Evolutionary conservation across 768 basidiomycete species (phyloP), one percentile per base, ranked within the genome.

Genomic region (Kwoniella dendrophila): DNA sequence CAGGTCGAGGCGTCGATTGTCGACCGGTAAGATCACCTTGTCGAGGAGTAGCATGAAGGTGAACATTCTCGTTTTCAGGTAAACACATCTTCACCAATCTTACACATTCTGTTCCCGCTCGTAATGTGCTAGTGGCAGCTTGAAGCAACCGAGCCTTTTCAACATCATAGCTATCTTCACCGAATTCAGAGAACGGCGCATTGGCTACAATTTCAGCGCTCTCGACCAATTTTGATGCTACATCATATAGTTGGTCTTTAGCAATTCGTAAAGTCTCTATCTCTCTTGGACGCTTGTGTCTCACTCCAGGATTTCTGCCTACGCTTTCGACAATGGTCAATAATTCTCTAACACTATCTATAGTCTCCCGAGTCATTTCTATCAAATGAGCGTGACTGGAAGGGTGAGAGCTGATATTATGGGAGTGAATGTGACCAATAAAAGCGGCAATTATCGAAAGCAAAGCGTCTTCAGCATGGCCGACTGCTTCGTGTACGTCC

Each of bases 401-500:
- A 0, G 95, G 92, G 79, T 97, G 94, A 29, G 90, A 90, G 40
- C 85, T 83, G 45, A 90, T 87, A 22, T 90, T 88, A 82, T 97
- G 90, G 16, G 90, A 90, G 72, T 98, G 95, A 1, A 92, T 90
- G 75, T 97, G 93, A 0, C 94, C 95, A 70, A 99, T 96, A 78
- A 99, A 93, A 5, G 94, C 95, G 22, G 96, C 94, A 73, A 96
- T 92, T 20, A 92, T 90, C 4, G 92, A 95, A 11, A 98, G 83
- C 71, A 94, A 89, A 50, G 88, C 85, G 74, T 96, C 93, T 75
- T 96, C 92, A 14, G 90, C 90, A 64, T 82, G 80, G n/a, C 88
- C 86, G 45, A 96, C 65, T 2, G 66, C 58, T n/a, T 64, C 67
- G 47, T 48, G 44, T 14, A 75, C 60, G 22, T 62, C 60, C 2